Evolutionary conservation across 169 alveolate genomes (phyloP).

Genomic region (Cryptosporidium muris): DNA sequence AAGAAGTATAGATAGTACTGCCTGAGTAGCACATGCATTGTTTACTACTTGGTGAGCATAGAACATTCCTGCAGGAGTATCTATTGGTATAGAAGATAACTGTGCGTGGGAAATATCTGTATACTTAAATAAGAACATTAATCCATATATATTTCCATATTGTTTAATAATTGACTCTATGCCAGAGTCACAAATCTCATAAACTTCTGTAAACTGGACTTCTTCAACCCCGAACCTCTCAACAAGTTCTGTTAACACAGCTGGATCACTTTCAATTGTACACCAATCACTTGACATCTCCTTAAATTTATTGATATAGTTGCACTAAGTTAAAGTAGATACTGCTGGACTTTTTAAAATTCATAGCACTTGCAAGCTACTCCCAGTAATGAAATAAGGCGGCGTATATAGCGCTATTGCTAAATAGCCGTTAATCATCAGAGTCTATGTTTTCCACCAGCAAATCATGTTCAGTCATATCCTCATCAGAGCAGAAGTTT

Average conservation of each 20-base stretch:
- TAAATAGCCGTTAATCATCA: not conserved
- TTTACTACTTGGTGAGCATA: slow-evolving; percentile 89
- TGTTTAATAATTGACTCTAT: slow-evolving; percentile 72
- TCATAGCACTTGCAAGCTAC: too few species aligned
- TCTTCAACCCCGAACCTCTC: slow-evolving; percentile 88
- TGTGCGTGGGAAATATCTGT: slow-evolving; percentile 73
- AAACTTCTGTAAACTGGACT: slow-evolving; percentile 88
- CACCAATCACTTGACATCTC: slow-evolving; percentile 86
- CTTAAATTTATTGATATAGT: not conserved
- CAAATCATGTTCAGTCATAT: not conserved
- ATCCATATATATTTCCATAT: slow-evolving; percentile 81
- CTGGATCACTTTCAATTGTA: slow-evolving; percentile 93
- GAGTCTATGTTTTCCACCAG: not conserved
- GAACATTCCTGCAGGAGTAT: slow-evolving; percentile 85
- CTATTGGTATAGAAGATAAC: slow-evolving; percentile 19
- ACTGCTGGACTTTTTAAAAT: too few species aligned
- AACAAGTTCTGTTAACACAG: slow-evolving; percentile 90
- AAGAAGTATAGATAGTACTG: slow-evolving; percentile 86
- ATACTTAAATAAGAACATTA: slow-evolving; percentile 89
- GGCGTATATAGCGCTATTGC: too few species aligned
- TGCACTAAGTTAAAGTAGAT: too few species aligned
- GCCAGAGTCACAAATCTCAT: slow-evolving; percentile 81
- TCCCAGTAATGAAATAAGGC: too few species aligned
- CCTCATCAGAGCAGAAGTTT: not conserved
- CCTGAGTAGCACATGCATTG: slow-evolving; percentile 95